Evolutionary conservation across 179 eudicot genomes (phyloP), one percentile per base, ranked within the genome.

Genomic region (Nepenthes alata): DNA sequence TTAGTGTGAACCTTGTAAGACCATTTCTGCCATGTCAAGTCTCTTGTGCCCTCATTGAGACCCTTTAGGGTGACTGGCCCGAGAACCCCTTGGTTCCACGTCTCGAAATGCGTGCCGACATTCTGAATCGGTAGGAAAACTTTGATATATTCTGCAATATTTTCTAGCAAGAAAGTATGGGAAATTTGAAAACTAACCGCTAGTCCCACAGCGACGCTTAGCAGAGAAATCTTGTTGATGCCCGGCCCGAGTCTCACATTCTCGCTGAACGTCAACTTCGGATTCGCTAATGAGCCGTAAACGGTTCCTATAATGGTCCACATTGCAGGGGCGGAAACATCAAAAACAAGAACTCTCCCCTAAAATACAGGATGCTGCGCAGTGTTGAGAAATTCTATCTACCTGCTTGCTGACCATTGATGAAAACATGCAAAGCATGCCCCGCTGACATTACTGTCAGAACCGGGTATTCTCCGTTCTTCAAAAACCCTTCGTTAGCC

Each of bases 401-500:
- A 89, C 96, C 95, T 76, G 84, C 72, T 13, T 71, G 68, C 53
- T 52, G 87, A 54, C 87, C 91, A 49, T 89, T 86, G 79, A 86
- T 70, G 65, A 80, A 89, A 47, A 89, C 91, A 50, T 79, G 85
- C 81, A 86, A 66, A 70, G 85, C 77, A 67, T 89, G 95, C 35
- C 96, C 96, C 11, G 91, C 83, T 47, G 96, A 89, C 78, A 73
- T 79, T 58, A 83, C 78, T 1, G 94, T 82, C 34, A 89, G 94
- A 64, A 57, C 62, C 48, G 96, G 96, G 47, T 69, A 54, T 57
- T 75, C 67, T 11, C 86, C 79, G 0, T 8, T 80, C 73, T 63
- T 80, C 37, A 88, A 59, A 39, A 79, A 81, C 47, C 59, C 81
- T 64, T 86, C 87, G 47, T 72, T 45, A 9, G 84, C 62, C 48